Evolutionary conservation across 2,329 filamentous ascomycete species (phyloP).

Genomic region (Paraphoma sp.): DNA sequence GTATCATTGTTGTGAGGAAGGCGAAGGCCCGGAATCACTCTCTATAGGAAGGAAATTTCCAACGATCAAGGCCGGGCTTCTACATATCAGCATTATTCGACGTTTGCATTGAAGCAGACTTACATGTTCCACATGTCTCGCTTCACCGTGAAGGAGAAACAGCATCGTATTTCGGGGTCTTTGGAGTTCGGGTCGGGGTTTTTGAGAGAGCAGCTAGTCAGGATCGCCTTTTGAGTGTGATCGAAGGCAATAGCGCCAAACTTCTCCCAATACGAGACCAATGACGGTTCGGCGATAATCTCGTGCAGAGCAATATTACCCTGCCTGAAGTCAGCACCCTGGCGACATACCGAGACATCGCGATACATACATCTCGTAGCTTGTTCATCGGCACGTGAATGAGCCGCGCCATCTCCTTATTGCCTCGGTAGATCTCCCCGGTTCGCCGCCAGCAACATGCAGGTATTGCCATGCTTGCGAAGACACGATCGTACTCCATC

Average conservation of each 20-base stretch:
- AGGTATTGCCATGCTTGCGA: conserved; percentile 98
- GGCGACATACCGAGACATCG: neutral
- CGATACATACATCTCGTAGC: conserved; percentile 78
- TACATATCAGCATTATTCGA: conserved; percentile 37
- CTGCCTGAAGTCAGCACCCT: conserved; percentile 55
- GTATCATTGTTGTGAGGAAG: conserved; percentile 11
- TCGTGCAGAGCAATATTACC: conserved; percentile 95
- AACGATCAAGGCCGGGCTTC: conserved; percentile 85
- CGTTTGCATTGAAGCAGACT: conserved; percentile 50
- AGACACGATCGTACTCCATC: conserved; percentile 98
- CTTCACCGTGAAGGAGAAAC: conserved; percentile 96
- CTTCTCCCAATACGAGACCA: conserved; percentile 98
- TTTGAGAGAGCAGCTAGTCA: conserved; percentile 92
- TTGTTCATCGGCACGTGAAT: conserved; percentile 92
- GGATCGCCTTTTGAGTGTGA: conserved; percentile 87
- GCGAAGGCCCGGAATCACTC: conserved; percentile 28
- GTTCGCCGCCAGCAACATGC: conserved; percentile 97
- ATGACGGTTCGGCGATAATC: conserved; percentile 91
- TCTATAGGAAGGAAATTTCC: conserved; percentile 92
- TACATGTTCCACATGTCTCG: conserved; percentile 96
- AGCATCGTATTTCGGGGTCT: conserved; percentile 83
- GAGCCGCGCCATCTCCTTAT: conserved; percentile 98
- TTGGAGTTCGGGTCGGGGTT: conserved; percentile 68
- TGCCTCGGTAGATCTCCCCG: conserved; percentile 95
- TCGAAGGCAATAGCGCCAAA: conserved; percentile 98